Percentiles rank a stretch among this genome's conserved stretches.
phyloP scores from a whole-genome alignment of 352 stramenopile species.

The Globisporangium megalacanthum region DNA sequence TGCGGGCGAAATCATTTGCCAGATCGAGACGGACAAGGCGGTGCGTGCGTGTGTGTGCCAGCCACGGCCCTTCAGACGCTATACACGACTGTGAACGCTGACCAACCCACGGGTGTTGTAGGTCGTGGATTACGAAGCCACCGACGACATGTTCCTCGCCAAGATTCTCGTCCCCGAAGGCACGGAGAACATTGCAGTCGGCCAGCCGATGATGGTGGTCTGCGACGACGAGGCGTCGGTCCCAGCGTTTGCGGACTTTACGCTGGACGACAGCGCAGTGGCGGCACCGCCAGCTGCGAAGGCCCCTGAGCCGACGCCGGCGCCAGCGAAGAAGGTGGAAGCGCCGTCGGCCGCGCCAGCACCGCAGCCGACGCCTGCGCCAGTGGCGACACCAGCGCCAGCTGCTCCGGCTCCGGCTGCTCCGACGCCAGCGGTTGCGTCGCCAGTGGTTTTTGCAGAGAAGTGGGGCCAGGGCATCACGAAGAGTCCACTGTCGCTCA shows the following conservation, averaged over 20 bases:
- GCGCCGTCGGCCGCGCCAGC: constrained; percentile 29
- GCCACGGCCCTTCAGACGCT: not conserved
- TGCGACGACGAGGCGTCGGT: constrained; percentile 87
- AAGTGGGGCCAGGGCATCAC: constrained; percentile 79
- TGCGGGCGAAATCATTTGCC: constrained; percentile 93
- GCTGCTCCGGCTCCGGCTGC: constrained; percentile 3
- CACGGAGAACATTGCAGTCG: constrained; percentile 87
- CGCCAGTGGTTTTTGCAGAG: constrained; percentile 36
- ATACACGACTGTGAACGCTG: not conserved
- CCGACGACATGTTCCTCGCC: constrained; percentile 95
- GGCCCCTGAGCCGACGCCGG: constrained; percentile 47
- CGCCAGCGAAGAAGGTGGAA: constrained; percentile 66
- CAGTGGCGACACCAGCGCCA: constrained; percentile 16
- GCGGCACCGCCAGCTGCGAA: constrained; percentile 19
- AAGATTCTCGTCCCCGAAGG: constrained; percentile 95
- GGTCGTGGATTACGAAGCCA: constrained; percentile 97
- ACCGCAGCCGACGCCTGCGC: constrained; percentile 4
- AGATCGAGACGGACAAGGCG: constrained; percentile 99
- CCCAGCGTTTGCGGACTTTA: constrained; percentile 69
- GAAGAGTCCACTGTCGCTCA: constrained; percentile 78
- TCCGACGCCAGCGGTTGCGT: constrained; percentile 18
- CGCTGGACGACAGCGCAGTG: constrained; percentile 43
- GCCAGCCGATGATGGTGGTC: constrained; percentile 94
- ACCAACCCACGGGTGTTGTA: constrained; percentile 1
- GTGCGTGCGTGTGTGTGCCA: constrained; percentile 23